phyloP scores from a whole-genome alignment of 345 rosid genomes.

The Fremontodendron californicum region DNA sequence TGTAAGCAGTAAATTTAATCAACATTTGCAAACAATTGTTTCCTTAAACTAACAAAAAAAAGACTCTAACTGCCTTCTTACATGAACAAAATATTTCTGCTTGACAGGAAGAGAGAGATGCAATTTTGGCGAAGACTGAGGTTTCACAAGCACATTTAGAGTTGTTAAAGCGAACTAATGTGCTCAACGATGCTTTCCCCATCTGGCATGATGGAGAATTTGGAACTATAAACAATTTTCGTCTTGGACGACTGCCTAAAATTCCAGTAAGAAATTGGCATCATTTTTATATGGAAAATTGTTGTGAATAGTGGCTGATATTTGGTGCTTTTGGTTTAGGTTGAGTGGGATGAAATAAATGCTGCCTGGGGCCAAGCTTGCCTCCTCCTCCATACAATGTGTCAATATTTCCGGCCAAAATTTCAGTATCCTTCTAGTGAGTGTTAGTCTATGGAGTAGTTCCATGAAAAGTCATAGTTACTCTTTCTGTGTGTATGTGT shows the following conservation, averaged over 20 bases:
- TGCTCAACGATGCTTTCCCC: constrained; percentile 90
- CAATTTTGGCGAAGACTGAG: constrained; percentile 85
- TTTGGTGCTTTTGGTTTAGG: constrained; percentile 37
- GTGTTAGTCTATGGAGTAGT: neutral
- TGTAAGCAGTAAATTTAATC: neutral
- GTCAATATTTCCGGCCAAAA: constrained; percentile 85
- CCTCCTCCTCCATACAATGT: constrained; percentile 96
- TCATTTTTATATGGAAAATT: neutral
- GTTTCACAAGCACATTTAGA: constrained; percentile 98
- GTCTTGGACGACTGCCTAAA: constrained; percentile 95
- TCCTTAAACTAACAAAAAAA: neutral
- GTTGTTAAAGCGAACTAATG: constrained; percentile 80
- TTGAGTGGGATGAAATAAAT: constrained; percentile 99
- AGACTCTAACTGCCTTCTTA: neutral
- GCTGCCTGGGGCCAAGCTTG: constrained; percentile 99
- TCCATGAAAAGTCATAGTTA: neutral
- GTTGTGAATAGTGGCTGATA: neutral
- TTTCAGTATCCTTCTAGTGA: constrained; percentile 86
- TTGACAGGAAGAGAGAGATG: constrained; percentile 92
- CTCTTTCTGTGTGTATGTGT: neutral
- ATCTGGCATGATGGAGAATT: constrained; percentile 93
- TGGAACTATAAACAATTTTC: constrained; percentile 96
- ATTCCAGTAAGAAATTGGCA: constrained; percentile 49
- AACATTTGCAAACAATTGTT: neutral
- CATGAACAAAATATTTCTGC: constrained; percentile 1